phyloP scores from a whole-genome alignment of 345 rosid species.

The Hevea brasiliensis region DNA sequence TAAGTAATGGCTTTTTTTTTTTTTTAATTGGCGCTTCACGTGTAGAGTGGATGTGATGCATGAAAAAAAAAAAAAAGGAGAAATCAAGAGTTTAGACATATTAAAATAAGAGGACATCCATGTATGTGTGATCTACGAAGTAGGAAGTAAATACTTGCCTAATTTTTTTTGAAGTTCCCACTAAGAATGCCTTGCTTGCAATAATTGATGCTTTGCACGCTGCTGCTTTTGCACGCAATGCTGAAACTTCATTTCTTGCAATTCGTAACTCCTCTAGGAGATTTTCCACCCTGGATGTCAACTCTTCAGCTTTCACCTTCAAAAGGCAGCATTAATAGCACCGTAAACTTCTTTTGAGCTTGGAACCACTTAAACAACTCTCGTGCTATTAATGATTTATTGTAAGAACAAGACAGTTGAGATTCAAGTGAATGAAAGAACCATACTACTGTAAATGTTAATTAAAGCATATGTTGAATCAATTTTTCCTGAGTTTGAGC shows the following conservation, averaged over 20 bases:
- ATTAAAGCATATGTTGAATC: too few relatives aligned
- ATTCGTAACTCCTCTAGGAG: conserved; percentile 71
- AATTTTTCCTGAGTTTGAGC: too few relatives aligned
- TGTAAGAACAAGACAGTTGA: neutral
- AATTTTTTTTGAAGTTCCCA: conserved; percentile 58
- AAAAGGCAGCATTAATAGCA: conserved; percentile 18
- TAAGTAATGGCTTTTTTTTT: too few relatives aligned
- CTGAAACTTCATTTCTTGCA: conserved; percentile 68
- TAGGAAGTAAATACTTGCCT: conserved; percentile 39
- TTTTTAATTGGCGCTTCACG: neutral
- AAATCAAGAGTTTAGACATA: conserved; percentile 1
- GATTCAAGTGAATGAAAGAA: neutral
- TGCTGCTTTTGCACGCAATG: conserved; percentile 75
- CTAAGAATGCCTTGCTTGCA: conserved; percentile 56
- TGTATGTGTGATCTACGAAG: neutral
- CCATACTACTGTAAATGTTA: neutral
- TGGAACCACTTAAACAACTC: neutral
- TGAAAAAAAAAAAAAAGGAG: neutral
- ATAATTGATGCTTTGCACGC: conserved; percentile 68
- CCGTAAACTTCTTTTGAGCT: conserved; percentile 2
- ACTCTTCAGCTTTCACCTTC: conserved; percentile 94
- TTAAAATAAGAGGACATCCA: neutral
- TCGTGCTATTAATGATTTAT: neutral
- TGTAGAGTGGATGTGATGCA: neutral
- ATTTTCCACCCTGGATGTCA: conserved; percentile 72